These are phyloP conservation scores for Fraxinus paxiana DNA, from an alignment of 305 asterid species.

Conservation along the genomic window DNA sequence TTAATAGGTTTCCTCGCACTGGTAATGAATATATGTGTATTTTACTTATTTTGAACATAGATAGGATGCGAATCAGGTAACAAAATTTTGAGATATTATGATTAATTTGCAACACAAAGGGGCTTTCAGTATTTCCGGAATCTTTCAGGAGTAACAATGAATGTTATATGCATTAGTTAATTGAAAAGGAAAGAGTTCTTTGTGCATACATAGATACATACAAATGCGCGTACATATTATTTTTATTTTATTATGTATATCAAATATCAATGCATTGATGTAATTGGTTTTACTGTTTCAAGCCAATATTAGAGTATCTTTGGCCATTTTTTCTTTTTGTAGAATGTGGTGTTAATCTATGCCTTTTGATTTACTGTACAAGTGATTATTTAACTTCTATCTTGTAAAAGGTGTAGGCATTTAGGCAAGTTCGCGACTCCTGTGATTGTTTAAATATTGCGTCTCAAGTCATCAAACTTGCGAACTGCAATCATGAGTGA, in stretches of 20 bases:
- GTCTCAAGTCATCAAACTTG: constrained; percentile 19
- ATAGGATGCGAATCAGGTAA: not conserved
- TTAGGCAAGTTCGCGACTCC: constrained; percentile 21
- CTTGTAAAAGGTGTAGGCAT: constrained; percentile 31
- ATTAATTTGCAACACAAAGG: not conserved
- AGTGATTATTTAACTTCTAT: not conserved
- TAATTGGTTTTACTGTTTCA: not conserved
- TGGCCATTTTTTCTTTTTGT: not conserved
- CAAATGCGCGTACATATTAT: not conserved
- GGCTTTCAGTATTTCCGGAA: not conserved
- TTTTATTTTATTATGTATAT: not conserved
- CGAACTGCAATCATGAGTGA: constrained; percentile 37
- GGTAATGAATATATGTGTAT: not conserved
- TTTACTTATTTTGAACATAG: not conserved
- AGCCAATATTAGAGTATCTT: not conserved
- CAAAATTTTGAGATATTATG: not conserved
- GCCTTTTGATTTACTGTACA: not conserved
- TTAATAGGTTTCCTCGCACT: not conserved
- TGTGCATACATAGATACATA: not conserved
- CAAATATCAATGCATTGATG: not conserved
- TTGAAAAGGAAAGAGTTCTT: not conserved
- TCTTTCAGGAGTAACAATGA: not conserved
- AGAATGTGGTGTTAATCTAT: not conserved
- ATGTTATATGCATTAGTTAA: not conserved
- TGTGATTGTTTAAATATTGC: constrained; percentile 17